These are phyloP conservation scores for Backusella luteola DNA, from an alignment of 192 early-diverging fungal species.

Conservation along the genomic window DNA sequence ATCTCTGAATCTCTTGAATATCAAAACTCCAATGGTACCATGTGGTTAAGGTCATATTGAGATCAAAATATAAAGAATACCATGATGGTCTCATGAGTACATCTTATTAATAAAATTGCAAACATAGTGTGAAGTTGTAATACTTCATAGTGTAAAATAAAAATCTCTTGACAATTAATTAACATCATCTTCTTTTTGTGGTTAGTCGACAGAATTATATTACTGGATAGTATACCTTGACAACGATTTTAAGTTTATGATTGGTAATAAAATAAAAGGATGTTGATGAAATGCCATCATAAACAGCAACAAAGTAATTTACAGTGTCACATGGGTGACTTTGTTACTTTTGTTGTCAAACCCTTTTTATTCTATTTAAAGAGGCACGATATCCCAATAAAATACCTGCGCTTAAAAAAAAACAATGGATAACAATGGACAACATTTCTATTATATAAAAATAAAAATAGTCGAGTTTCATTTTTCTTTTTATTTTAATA, in stretches of 20 bases:
- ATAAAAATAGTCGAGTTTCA: not conserved
- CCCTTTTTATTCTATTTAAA: not conserved
- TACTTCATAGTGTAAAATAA: not conserved
- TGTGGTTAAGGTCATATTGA: not conserved
- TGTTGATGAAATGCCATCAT: not conserved
- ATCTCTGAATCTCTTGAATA: not conserved
- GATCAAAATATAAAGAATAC: not conserved
- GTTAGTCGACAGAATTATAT: not conserved
- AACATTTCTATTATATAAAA: not conserved
- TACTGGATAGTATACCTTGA: not conserved
- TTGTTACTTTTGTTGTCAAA: not conserved
- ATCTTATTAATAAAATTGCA: not conserved
- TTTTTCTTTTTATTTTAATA: not conserved
- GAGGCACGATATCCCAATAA: not conserved
- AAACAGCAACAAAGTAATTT: not conserved
- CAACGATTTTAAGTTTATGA: not conserved
- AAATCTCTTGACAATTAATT: not conserved
- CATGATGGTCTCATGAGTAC: not conserved
- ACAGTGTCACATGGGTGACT: no score
- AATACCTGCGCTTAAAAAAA: not conserved
- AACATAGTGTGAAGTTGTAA: not conserved
- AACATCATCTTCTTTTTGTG: not conserved
- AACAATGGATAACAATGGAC: not conserved
- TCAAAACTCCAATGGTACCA: not conserved
- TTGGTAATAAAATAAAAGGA: not conserved